Percentiles rank a stretch among this genome's conserved stretches.
These are phyloP conservation scores for Alternaria arbusti DNA, from an alignment of 2,329 filamentous ascomycete species.

Conservation along the genomic window DNA sequence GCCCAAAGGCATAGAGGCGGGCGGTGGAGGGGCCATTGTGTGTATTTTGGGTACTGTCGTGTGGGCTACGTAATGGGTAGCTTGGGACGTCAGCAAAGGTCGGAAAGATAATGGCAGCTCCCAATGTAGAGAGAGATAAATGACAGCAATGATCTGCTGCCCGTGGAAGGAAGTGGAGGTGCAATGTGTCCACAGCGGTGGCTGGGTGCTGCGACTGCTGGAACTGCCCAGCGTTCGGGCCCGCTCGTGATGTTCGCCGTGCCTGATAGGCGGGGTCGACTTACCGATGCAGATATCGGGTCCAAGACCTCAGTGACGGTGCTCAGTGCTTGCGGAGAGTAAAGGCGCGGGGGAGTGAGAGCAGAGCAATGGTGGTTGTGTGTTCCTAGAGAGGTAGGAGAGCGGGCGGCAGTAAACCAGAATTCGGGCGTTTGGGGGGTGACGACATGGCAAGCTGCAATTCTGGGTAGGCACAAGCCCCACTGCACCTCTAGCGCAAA, in stretches of 20 bases:
- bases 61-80: conserved; percentile 31
- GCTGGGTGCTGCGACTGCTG: conserved; percentile 27
- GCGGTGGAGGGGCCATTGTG: conserved; percentile 75
- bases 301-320: conserved; percentile 9
- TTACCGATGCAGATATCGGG: conserved; percentile 33
- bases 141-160: conserved; percentile 19
- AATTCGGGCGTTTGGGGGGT: conserved; percentile 40
- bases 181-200: conserved; percentile 47
- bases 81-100: conserved; percentile 35
- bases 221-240: conserved; percentile 28
- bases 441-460: conserved; percentile 42
- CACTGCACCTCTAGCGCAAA: conserved; percentile 9
- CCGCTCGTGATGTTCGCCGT: conserved; percentile 38
- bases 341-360: conserved; percentile 4
- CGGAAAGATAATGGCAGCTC: conserved; percentile 10
- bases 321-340: neutral
- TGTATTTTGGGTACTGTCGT: conserved; percentile 31
- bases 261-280: conserved; percentile 29
- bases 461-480: conserved; percentile 30
- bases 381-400: conserved; percentile 4
- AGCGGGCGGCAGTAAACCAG: conserved; percentile 42
- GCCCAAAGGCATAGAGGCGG: conserved; percentile 70
- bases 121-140: conserved; percentile 19
- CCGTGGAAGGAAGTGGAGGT: conserved; percentile 25
- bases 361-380: conserved; percentile 9